Base-by-base conservation (phyloP, 305 asterid genomes). In the Solanum hybrid region DNA sequence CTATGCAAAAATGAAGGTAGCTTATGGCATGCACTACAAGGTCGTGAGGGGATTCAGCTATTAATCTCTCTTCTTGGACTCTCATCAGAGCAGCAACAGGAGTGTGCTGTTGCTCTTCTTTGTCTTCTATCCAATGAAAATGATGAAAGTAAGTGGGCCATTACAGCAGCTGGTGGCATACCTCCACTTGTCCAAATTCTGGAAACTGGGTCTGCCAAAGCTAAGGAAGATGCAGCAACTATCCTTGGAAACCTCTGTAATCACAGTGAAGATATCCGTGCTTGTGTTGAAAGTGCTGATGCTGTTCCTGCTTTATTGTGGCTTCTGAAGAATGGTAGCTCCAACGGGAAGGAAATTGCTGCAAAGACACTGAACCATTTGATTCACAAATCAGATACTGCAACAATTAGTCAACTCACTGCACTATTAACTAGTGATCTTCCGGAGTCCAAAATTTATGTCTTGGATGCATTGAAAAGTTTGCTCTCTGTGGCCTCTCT, bases 61-160 rank as follows among this genome's bases (percentile, higher is more conserved):
- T 93, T 98, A 92, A 97, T 98, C 88, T 96, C 99, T 77, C 99
- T 97, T 92, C 98, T 98, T 31, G 99, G 99, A 85, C 99, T 98
- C 90, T 98, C 99, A 84, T 98, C 99, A n/a, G 99, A 98, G 95
- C 99, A 97, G 94, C 99, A 98, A 91, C 99, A 98, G 93, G 99
- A 98, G 93, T 97, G 99, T 93, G 98, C 99, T 85, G 99, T 98
- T 89, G 98, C 99, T 66, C 91, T 98, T 90, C 99, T 98, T 88
- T 95, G 98, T 92, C 99, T 98, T 89, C 92, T 98, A 40, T 96
- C 99, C 35, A 94, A 94, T 89, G 99, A 96, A 92, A 97, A 96
- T 85, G 99, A 98, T 92, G 99, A 98, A 89, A 97, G 99, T 92
- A 98, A 97, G 94, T 98, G 99, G 99, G 99, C 99, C 88, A 98